Evolutionary conservation across 306 rosid species (phyloP).

Genomic region (Vachellia pachyceras): DNA sequence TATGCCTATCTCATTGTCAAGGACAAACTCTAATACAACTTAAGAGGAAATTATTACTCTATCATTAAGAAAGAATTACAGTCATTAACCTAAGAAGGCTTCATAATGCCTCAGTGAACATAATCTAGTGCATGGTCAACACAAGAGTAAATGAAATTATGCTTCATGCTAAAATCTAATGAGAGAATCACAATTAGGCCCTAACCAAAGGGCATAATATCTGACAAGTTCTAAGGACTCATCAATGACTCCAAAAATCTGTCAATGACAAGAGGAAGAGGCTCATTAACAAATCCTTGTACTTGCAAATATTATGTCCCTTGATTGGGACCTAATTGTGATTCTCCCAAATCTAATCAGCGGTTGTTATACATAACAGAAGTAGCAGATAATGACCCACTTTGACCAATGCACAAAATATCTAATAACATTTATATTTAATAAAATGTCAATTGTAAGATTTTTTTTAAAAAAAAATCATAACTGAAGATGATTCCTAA

Average conservation of each 20-base stretch:
- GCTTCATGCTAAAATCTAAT: not conserved
- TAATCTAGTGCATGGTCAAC: constrained; percentile 2
- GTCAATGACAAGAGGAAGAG: too few species aligned
- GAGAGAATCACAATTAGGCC: too few species aligned
- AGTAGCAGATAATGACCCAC: not conserved
- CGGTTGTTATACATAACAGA: not conserved
- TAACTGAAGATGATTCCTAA: too few species aligned
- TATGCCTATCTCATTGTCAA: constrained; percentile 73
- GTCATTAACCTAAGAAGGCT: not conserved
- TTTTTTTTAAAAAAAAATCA: too few species aligned
- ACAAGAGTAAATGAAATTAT: not conserved
- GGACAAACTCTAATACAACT: constrained; percentile 38
- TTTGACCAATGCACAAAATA: not conserved
- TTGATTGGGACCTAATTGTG: too few species aligned
- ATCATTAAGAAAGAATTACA: constrained; percentile 8
- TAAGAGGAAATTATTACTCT: not conserved
- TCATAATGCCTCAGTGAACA: not conserved
- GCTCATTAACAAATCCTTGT: too few species aligned
- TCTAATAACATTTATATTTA: too few species aligned
- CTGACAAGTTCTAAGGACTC: too few species aligned
- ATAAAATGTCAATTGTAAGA: too few species aligned
- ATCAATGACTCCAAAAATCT: too few species aligned
- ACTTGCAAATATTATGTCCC: too few species aligned
- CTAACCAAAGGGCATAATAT: too few species aligned
- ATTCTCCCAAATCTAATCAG: not conserved